These are phyloP conservation scores for Rhipidocladum racemiflorum DNA, from an alignment of 176 grass and related monocot genomes.

Conservation along the genomic window DNA sequence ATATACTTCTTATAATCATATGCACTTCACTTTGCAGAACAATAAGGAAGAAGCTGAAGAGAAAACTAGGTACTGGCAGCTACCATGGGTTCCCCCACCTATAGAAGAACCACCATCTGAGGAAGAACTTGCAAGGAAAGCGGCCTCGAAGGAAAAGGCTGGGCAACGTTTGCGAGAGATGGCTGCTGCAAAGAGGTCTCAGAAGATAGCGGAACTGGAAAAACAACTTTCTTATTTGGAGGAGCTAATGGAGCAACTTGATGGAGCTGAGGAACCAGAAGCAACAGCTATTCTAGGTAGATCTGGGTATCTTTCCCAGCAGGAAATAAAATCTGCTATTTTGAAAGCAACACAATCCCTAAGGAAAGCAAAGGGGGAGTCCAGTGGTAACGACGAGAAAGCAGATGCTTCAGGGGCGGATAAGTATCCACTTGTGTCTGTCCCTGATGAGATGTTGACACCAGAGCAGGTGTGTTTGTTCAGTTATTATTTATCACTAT, in stretches of 20 bases:
- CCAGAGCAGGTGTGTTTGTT: conserved; percentile 67
- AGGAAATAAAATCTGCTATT: conserved; percentile 81
- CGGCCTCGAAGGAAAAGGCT: conserved; percentile 90
- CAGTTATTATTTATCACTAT: conserved; percentile 11
- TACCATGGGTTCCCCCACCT: conserved; percentile 90
- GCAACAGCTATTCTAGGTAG: conserved; percentile 53
- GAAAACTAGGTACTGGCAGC: conserved; percentile 91
- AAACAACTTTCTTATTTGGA: conserved; percentile 66
- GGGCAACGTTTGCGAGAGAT: conserved; percentile 84
- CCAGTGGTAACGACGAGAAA: conserved; percentile 62
- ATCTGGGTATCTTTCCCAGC: conserved; percentile 67
- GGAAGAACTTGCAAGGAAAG: conserved; percentile 96
- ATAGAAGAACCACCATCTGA: conserved; percentile 83
- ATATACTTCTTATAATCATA: not conserved
- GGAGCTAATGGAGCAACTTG: conserved; percentile 67
- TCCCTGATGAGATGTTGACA: conserved; percentile 81
- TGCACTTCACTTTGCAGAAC: conserved; percentile 57
- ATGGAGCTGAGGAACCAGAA: conserved; percentile 67
- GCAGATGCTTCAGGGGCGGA: conserved; percentile 55
- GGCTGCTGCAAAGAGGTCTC: conserved; percentile 81
- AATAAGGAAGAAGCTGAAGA: conserved; percentile 85
- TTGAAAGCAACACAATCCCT: conserved; percentile 65
- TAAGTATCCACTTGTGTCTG: conserved; percentile 79
- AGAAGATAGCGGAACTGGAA: conserved; percentile 75
- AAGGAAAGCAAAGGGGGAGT: conserved; percentile 90